Conservation (phyloP, 306 rosid species). For the Parietaria judaica region DNA sequence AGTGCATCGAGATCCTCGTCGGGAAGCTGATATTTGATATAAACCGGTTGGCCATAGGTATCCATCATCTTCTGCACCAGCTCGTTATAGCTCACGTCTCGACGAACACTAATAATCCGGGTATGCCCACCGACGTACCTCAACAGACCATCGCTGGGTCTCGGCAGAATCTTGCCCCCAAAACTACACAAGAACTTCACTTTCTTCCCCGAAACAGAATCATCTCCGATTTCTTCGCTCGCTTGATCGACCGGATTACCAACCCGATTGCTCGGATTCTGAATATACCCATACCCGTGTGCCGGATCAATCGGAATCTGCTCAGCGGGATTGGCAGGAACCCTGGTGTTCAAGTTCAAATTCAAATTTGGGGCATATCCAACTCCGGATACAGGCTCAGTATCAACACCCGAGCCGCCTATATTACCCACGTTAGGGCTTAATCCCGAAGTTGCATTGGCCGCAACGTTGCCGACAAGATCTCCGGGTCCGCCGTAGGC, state of each 20-base stretch:
- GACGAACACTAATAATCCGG: conserved; percentile 63
- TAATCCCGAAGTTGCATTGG: conserved; percentile 23
- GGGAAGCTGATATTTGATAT: conserved; percentile 82
- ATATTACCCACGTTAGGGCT: conserved; percentile 36
- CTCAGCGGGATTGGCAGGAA: conserved; percentile 36
- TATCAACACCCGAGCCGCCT: conserved; percentile 30
- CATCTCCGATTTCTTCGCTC: conserved; percentile 57
- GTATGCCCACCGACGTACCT: conserved; percentile 97
- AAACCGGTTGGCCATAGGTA: conserved; percentile 61
- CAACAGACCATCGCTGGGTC: conserved; percentile 81
- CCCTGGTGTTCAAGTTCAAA: conserved; percentile 21
- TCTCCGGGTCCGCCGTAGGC: conserved; percentile 45
- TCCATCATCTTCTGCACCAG: conserved; percentile 62
- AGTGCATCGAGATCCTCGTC: conserved; percentile 91
- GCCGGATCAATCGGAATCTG: conserved; percentile 24
- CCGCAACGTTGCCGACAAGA: conserved; percentile 20
- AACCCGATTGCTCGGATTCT: conserved; percentile 23
- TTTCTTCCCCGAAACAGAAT: conserved; percentile 48
- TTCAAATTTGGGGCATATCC: conserved; percentile 21
- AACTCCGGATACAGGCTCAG: conserved; percentile 13
- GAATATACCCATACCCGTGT: conserved; percentile 22
- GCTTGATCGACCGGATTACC: conserved; percentile 33
- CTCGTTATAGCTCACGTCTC: conserved; percentile 56
- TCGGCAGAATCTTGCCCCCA: conserved; percentile 77
- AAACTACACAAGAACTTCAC: conserved; percentile 80